These are phyloP conservation scores for Gracilaria caudata DNA, from an alignment of 23 red algal species.

Conservation along the genomic window DNA sequence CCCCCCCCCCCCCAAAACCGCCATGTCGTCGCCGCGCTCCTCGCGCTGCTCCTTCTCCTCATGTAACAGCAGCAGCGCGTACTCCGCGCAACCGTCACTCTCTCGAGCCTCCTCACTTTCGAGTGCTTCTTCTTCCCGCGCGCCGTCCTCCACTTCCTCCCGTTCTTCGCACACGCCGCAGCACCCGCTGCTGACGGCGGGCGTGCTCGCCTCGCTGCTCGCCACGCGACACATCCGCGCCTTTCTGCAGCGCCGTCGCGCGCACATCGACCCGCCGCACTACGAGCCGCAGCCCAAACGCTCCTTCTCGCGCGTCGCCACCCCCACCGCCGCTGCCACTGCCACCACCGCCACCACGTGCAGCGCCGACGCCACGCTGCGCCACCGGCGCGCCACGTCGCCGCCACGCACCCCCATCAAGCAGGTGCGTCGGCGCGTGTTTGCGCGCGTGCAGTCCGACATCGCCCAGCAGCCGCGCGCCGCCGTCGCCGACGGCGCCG, in stretches of 20 bases:
- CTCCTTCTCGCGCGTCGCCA: not conserved
- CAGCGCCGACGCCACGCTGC: not conserved
- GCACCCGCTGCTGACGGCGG: not conserved
- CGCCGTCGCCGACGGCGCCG: not conserved
- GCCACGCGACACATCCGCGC: not conserved
- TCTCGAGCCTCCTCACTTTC: not conserved
- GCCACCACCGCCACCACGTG: not conserved
- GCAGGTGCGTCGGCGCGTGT: constrained; percentile 7
- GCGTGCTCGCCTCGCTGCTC: not conserved
- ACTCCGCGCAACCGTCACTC: not conserved
- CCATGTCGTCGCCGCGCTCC: not conserved
- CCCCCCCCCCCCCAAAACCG: too few relatives aligned
- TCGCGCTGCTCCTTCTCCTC: not conserved
- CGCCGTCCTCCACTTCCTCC: not conserved
- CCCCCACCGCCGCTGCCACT: not conserved
- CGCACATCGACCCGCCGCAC: not conserved
- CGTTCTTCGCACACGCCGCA: not conserved
- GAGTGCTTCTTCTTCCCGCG: too few relatives aligned
- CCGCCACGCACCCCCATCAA: not conserved
- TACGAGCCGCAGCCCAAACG: constrained; percentile 1
- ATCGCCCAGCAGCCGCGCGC: not conserved
- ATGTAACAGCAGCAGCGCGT: not conserved
- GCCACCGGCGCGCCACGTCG: not conserved
- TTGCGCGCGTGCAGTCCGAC: not conserved
- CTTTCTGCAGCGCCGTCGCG: not conserved